Percentiles rank a stretch among this genome's conserved stretches.
Evolutionary conservation across 108 stramenopile species (phyloP).

Genomic region (Cyclotella cryptica): DNA sequence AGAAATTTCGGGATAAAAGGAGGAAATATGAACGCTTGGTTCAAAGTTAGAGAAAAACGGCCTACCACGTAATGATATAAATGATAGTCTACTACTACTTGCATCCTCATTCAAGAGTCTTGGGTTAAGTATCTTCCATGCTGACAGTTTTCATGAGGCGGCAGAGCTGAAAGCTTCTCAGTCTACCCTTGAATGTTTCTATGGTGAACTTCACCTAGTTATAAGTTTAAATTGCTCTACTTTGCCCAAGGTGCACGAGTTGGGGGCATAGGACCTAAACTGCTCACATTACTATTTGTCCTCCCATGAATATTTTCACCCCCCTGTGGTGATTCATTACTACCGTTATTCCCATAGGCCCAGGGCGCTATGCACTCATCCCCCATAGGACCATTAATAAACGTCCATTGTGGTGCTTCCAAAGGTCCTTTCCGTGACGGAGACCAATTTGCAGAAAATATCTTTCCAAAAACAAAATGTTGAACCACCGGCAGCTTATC

Average conservation of each 20-base stretch:
- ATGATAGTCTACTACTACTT: too few relatives aligned
- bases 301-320: background rate
- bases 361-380: conserved; percentile 58
- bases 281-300: background rate
- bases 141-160: background rate
- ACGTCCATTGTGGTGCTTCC: conserved; percentile 68
- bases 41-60: conserved; percentile 13
- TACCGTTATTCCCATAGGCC: conserved; percentile 29
- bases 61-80: too few relatives aligned
- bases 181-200: too few relatives aligned
- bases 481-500: conserved; percentile 94
- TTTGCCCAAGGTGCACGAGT: conserved; percentile 68
- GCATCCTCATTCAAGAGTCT: too few relatives aligned
- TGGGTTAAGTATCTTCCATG: background rate
- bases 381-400: conserved; percentile 54
- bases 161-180: background rate
- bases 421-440: conserved; percentile 54
- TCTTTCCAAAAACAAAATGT: conserved; percentile 93
- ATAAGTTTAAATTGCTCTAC: conserved; percentile 6
- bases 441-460: conserved; percentile 76
- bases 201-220: background rate
- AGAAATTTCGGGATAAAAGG: background rate
- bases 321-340: background rate
- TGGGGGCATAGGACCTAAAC: conserved; percentile 38
- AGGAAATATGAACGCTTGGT: conserved; percentile 17